phyloP scores from a whole-genome alignment of 1,284 basidiomycete species.

The Ustilago trichophora region DNA sequence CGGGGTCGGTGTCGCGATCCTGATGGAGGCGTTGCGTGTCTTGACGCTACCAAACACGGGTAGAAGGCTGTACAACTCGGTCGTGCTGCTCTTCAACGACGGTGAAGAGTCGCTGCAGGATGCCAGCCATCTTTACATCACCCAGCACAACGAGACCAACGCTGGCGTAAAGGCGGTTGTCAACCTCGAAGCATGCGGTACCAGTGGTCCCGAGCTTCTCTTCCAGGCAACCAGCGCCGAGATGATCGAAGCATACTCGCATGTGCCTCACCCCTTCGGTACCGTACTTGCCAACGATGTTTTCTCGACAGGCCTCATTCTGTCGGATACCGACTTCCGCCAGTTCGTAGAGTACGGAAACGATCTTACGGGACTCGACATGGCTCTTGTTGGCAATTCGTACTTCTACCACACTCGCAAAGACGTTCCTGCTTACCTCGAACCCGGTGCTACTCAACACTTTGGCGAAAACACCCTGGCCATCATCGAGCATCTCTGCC shows the following conservation, averaged over 20 bases:
- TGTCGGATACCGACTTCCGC: conserved; percentile 71
- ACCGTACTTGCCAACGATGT: conserved; percentile 92
- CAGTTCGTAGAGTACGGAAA: conserved; percentile 89
- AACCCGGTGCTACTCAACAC: conserved; percentile 81
- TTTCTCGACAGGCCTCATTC: conserved; percentile 88
- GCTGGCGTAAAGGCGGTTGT: conserved; percentile 82
- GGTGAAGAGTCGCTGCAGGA: conserved; percentile 89
- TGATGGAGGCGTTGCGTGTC: conserved; percentile 76
- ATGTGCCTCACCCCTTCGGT: conserved; percentile 87
- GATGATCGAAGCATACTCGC: conserved; percentile 90
- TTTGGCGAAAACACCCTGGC: conserved; percentile 91
- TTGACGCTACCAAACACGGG: conserved; percentile 79
- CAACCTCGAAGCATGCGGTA: conserved; percentile 93
- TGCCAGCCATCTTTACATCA: conserved; percentile 77
- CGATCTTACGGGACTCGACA: conserved; percentile 71
- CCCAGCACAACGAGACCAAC: conserved; percentile 60
- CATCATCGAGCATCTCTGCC: conserved; percentile 77
- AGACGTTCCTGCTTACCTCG: conserved; percentile 82
- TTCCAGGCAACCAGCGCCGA: conserved; percentile 95
- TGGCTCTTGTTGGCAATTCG: conserved; percentile 91
- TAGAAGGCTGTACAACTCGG: conserved; percentile 79
- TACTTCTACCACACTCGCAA: conserved; percentile 92
- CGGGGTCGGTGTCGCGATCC: conserved; percentile 84
- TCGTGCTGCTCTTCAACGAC: conserved; percentile 93
- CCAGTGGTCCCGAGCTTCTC: conserved; percentile 84